A percentile compares a stretch with the other conserved stretches of the same genome.
phyloP scores from a whole-genome alignment of 73 alveolate genomes.

The Breviolum minutum region DNA sequence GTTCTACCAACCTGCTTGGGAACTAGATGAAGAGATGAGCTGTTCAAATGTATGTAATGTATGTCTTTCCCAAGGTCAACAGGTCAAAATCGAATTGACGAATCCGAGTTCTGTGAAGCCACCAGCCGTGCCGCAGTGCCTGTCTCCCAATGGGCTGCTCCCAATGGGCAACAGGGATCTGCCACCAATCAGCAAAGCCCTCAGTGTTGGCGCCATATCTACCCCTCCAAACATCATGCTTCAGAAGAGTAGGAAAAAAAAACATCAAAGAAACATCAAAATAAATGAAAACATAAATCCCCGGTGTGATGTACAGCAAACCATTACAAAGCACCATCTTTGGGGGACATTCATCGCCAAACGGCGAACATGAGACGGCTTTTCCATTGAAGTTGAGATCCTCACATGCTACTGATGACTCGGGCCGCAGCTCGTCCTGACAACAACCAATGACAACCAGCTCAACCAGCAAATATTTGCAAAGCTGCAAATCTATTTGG shows the following conservation, averaged over 20 bases:
- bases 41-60: neutral
- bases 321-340: too few relatives aligned
- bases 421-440: conserved; percentile 71
- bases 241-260: neutral
- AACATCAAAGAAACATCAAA: neutral
- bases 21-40: neutral
- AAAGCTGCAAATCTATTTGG: neutral
- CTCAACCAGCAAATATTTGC: neutral
- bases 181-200: conserved; percentile 77
- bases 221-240: neutral
- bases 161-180: conserved; percentile 59
- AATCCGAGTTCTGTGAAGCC: neutral
- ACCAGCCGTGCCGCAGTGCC: neutral
- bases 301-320: too few relatives aligned
- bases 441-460: neutral
- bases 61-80: neutral
- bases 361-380: too few relatives aligned
- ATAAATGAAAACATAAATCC: too few relatives aligned
- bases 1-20: conserved; percentile 45
- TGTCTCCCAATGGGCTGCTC: conserved; percentile 46
- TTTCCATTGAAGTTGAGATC: too few relatives aligned
- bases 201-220: neutral
- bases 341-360: too few relatives aligned
- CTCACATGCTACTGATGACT: conserved; percentile 66
- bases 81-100: neutral